phyloP scores from a whole-genome alignment of 2,329 filamentous ascomycete genomes.

The Cercospora nicotianae region DNA sequence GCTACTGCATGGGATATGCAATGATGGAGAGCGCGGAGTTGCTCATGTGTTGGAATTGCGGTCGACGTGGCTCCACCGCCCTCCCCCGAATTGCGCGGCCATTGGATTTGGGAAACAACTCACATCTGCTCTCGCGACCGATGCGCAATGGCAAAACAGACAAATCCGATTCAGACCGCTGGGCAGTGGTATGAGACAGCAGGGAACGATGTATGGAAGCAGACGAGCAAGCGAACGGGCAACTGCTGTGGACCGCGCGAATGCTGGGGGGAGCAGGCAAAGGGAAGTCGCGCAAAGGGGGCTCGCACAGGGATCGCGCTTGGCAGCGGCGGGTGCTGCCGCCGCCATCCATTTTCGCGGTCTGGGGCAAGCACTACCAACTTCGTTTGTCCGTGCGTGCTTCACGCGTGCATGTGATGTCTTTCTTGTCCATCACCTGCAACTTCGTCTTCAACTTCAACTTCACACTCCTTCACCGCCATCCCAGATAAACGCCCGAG shows the following conservation, averaged over 20 bases:
- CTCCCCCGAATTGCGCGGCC: constrained; percentile 11
- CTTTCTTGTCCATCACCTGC: background rate
- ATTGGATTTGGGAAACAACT: constrained; percentile 6
- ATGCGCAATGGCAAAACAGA: background rate
- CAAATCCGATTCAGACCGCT: background rate
- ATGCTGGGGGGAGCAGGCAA: constrained; percentile 18
- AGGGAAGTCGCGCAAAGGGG: constrained; percentile 24
- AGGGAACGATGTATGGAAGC: constrained; percentile 1
- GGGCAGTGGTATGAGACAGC: background rate
- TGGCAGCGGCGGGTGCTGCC: constrained; percentile 12
- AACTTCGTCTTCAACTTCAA: background rate
- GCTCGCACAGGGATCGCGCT: constrained; percentile 19
- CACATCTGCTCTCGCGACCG: constrained; percentile 15
- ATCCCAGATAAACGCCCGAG: background rate
- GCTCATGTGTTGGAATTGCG: background rate
- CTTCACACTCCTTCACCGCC: background rate
- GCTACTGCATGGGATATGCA: background rate
- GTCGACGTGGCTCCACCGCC: constrained; percentile 16
- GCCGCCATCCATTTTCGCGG: constrained; percentile 3
- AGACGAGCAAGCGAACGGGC: constrained; percentile 1
- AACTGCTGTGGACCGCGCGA: constrained; percentile 21
- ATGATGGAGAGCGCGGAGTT: background rate
- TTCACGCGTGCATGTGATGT: constrained; percentile 10
- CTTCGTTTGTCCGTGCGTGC: constrained; percentile 7
- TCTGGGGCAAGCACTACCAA: constrained; percentile 2